Conservation (phyloP, 768 basidiomycete species). For the Xerocomus brunneocitrinus region DNA sequence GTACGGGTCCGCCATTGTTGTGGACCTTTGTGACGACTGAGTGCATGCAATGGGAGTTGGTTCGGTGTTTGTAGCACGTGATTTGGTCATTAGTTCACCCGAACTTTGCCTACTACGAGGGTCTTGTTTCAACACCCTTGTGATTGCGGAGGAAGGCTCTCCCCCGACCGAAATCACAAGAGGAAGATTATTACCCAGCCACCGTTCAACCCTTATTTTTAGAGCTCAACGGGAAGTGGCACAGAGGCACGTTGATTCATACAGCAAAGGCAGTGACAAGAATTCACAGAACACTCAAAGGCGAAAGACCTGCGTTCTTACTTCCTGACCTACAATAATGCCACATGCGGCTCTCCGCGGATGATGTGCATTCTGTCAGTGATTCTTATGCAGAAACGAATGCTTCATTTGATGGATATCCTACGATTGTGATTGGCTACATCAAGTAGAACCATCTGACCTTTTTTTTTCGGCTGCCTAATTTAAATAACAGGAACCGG, state of each 20-base stretch:
- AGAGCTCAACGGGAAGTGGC: background rate
- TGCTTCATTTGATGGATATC: background rate
- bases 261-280: background rate
- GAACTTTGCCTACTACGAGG: too few species aligned
- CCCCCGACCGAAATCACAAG: background rate
- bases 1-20: constrained; percentile 19
- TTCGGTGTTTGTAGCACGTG: background rate
- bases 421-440: background rate
- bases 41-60: background rate
- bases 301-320: background rate
- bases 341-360: background rate
- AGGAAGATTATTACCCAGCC: too few species aligned
- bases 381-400: background rate
- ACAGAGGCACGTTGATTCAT: background rate
- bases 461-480: background rate
- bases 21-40: constrained; percentile 1
- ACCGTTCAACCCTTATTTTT: background rate
- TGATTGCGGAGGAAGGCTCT: background rate
- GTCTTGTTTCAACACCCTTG: too few species aligned
- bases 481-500: background rate
- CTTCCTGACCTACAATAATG: background rate
- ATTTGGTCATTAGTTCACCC: background rate
- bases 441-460: background rate
- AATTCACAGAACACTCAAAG: background rate
- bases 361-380: background rate